Evolutionary conservation across 352 stramenopile genomes (phyloP), one percentile per base, ranked within the genome.

Genomic region (Globisporangium uncinulatum): DNA sequence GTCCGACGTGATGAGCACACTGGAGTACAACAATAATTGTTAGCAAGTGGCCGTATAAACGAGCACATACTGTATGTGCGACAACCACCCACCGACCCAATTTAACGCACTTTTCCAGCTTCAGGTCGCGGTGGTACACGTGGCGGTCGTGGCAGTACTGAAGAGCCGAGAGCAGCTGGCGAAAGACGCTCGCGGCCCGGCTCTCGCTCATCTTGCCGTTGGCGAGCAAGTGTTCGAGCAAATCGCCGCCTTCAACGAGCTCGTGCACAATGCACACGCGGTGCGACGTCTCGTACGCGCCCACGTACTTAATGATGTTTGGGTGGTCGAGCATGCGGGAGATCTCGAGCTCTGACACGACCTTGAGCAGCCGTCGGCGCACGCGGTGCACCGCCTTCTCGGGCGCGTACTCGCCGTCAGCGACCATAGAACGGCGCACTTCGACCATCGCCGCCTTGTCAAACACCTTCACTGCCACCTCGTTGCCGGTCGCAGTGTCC

Each of bases 91-190:
- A 46, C 19, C 17, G 6, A 9, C 6, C 21, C 50, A 29, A 29
- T 29, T 29, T 29, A 29, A 70, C 69, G 51, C 63, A 97, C 70
- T 98, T 98, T 65, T 98, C 94, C 36, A 98, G 75, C 69, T 98
- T 98, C 43, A 98, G 73, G 65, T 98, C 94, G 48, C 94, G 89
- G 73, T 98, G 94, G 65, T 90, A 97, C 53, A 98, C 87, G 62
- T 93, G 79, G 51, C 76, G 65, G 3, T 73, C 79, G 66, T 98
- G 92, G 61, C 96, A 95, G 65, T 97, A 97, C 44, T 88, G 74
- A n/a, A 98, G 71, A 34, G 89, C 86, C n/a, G 82, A 91, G 45
- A 98, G 75, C 70, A 98, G 86, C 76, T 98, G 88, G 13, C 56
- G 48, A 50, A 89, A 86, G 11, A 91, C 75, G 19, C 70, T 57